These are phyloP conservation scores for Sphenostylis stenocarpa DNA, from an alignment of 306 rosid genomes.

Conservation along the genomic window DNA sequence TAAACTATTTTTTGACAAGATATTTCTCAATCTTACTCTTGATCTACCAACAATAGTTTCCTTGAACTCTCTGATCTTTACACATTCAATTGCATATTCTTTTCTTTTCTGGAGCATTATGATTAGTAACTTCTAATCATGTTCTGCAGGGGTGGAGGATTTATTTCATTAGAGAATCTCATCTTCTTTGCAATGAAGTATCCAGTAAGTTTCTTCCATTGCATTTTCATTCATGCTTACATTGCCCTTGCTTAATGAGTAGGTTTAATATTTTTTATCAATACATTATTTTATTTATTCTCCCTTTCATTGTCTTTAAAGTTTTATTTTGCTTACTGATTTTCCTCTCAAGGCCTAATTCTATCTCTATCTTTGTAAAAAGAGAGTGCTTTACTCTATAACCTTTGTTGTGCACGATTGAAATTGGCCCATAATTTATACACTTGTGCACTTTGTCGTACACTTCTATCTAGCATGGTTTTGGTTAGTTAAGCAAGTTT, in stretches of 20 bases:
- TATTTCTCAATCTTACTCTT: conserved; percentile 4
- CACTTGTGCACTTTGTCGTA: no score
- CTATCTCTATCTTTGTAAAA: background rate
- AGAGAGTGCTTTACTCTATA: background rate
- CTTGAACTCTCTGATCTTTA: background rate
- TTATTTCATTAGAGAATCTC: conserved; percentile 89
- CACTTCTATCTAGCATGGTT: no score
- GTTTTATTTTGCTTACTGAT: background rate
- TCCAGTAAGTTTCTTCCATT: conserved; percentile 65
- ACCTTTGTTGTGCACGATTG: background rate
- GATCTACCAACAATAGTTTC: conserved; percentile 16
- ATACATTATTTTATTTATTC: background rate
- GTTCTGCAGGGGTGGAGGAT: conserved; percentile 90
- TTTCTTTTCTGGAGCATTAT: background rate
- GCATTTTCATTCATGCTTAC: conserved; percentile 8
- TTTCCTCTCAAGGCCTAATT: background rate
- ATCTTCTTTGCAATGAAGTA: conserved; percentile 76
- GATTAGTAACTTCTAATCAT: conserved; percentile 23
- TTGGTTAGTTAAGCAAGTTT: conserved; percentile 10
- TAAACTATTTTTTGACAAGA: background rate
- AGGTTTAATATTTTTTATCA: background rate
- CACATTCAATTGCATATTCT: background rate
- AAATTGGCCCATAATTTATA: background rate
- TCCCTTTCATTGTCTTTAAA: background rate
- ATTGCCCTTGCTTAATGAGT: background rate